Base-by-base conservation (phyloP, 805 yeast species). In the Torulaspora microellipsoides region DNA sequence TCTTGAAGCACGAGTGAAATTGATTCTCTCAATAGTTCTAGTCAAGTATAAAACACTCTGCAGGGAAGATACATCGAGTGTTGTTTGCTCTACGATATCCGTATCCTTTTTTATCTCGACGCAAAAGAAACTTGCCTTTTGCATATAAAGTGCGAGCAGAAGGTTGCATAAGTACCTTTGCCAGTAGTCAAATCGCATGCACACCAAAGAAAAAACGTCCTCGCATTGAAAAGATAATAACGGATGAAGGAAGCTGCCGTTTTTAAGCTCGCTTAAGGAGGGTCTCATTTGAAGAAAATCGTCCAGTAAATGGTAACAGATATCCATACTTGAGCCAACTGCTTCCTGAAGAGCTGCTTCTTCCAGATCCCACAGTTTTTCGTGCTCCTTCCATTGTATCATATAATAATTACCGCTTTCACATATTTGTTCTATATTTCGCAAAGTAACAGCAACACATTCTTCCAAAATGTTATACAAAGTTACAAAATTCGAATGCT, bases 141-240 rank as follows among this genome's bases (percentile, higher is more conserved):
- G 52, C 47, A 5, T 55, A 56, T 31, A 81, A 54, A 14, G 64
- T 53, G 1, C 56, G 60, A 3, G 77, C 64, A 60, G 80, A 76
- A 27, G 59, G 59, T 1, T 51, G 47, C 7, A 74, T 34, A 6
- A 80, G 56, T 2, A 69, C 69, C 32, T 64, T 67, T 80, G 83
- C 78, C 87, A 83, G 2, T 58, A 49, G 45, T 80, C 83, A 64
- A 76, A 82, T 52, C 76, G 78, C 2, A 79, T 59, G 31, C 64
- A 66, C 5, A 80, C 69, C 30, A 15, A 13, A 17, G 31, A 17
- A 11, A 27, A 35, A 10, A 31, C 31, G 15, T 34, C 42, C 8
- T 38, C 46, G 23, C 33, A 38, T 11, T 38, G 14, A 29, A 43
- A 38, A 5, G 4, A 8, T 9, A 43, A 31, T 17, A 38, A 8